Percentiles rank a stretch among this genome's conserved stretches.
Conservation (phyloP, 192 early-diverging fungal species). For the Backusella circina region DNA sequence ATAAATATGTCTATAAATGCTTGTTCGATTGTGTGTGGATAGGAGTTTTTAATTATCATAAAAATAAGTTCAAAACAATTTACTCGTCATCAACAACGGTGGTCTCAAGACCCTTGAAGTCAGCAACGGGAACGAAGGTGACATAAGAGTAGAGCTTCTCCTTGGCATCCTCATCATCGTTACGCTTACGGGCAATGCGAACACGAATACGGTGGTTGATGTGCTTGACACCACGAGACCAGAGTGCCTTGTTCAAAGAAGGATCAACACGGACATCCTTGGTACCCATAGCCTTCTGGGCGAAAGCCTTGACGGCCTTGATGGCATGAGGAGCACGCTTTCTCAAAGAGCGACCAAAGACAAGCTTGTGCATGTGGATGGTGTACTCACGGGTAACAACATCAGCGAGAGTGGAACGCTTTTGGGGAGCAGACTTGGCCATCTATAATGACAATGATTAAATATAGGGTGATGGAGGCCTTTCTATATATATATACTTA, state of each 20-base stretch:
- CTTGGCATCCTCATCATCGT: slow-evolving; percentile 95
- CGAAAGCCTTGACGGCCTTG: slow-evolving; percentile 91
- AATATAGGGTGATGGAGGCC: neutral
- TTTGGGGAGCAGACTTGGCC: slow-evolving; percentile 71
- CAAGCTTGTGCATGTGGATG: slow-evolving; percentile 98
- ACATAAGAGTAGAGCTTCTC: slow-evolving; percentile 99
- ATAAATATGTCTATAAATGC: no score
- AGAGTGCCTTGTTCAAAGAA: slow-evolving; percentile 92
- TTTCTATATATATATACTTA: neutral
- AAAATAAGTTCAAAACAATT: slow-evolving; percentile 5
- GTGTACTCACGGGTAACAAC: slow-evolving; percentile 99
- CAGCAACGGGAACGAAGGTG: slow-evolving; percentile 78
- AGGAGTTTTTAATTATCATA: neutral
- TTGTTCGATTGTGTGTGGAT: neutral
- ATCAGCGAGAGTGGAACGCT: slow-evolving; percentile 79
- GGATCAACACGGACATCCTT: slow-evolving; percentile 95
- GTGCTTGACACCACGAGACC: slow-evolving; percentile 91
- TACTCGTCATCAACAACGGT: slow-evolving; percentile 37
- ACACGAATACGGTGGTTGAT: slow-evolving; percentile 96
- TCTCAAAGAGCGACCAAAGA: slow-evolving; percentile 86
- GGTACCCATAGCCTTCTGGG: slow-evolving; percentile 92
- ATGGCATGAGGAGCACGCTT: slow-evolving; percentile 95
- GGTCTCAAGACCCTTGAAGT: slow-evolving; percentile 80
- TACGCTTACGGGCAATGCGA: slow-evolving; percentile 92
- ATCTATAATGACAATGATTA: slow-evolving; percentile 39